phyloP scores from a whole-genome alignment of 2,329 filamentous ascomycete species.

The Colletotrichum sp. region DNA sequence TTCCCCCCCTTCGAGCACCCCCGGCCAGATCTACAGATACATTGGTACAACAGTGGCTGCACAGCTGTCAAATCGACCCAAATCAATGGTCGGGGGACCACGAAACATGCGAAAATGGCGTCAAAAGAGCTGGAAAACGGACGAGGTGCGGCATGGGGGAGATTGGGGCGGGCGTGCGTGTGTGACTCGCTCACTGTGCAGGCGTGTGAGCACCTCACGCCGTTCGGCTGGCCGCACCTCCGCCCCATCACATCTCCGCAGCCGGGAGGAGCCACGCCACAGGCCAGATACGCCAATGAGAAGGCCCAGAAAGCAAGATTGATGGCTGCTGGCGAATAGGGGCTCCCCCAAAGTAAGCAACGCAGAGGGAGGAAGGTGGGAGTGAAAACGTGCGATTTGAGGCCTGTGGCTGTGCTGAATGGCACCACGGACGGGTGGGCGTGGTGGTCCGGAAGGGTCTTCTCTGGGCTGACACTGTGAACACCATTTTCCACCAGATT shows the following conservation, averaged over 20 bases:
- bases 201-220: neutral
- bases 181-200: slow-evolving; percentile 9
- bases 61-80: slow-evolving; percentile 2
- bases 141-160: slow-evolving; percentile 9
- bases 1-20: neutral
- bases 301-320: neutral
- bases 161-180: neutral
- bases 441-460: slow-evolving; percentile 8
- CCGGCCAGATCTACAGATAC: neutral
- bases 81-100: neutral
- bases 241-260: neutral
- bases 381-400: slow-evolving; percentile 21
- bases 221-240: neutral
- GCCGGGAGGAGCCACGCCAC: neutral
- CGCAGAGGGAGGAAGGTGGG: neutral
- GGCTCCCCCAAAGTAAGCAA: slow-evolving; percentile 8
- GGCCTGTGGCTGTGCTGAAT: slow-evolving; percentile 26
- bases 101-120: slow-evolving; percentile 22
- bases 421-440: slow-evolving; percentile 21
- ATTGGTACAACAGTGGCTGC: neutral
- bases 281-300: neutral
- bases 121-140: slow-evolving; percentile 19
- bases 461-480: neutral
- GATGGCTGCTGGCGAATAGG: slow-evolving; percentile 4
- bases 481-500: neutral